phyloP scores from a whole-genome alignment of 2,329 filamentous ascomycete genomes.

The Alternaria viburni region DNA sequence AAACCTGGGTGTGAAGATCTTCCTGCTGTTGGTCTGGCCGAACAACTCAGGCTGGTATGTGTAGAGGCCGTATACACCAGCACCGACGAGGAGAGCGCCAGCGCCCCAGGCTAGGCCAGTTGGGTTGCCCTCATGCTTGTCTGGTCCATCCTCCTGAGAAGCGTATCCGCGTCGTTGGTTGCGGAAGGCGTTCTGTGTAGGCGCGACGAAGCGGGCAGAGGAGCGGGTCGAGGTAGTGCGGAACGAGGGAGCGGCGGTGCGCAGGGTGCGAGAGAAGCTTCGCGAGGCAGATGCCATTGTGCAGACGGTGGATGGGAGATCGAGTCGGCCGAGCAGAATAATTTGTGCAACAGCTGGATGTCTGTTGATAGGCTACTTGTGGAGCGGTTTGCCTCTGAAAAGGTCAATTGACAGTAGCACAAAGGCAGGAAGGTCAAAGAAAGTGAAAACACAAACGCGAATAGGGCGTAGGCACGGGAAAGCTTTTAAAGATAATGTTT shows the following conservation, averaged over 20 bases:
- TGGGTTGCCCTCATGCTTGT: conserved; percentile 58
- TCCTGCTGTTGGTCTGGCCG: conserved; percentile 41
- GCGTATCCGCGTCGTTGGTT: conserved; percentile 83
- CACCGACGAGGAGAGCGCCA: conserved; percentile 36
- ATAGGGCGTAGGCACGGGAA: neutral
- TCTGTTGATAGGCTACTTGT: conserved; percentile 7
- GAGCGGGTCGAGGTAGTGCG: conserved; percentile 66
- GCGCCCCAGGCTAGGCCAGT: conserved; percentile 46
- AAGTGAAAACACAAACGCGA: conserved; percentile 5
- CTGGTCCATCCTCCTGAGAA: conserved; percentile 58
- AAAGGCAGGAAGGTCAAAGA: conserved; percentile 3
- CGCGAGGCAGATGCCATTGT: conserved; percentile 46
- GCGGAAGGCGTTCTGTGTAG: conserved; percentile 72
- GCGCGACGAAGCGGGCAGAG: conserved; percentile 60
- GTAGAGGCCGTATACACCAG: conserved; percentile 53
- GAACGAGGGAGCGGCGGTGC: conserved; percentile 52
- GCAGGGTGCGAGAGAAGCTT: conserved; percentile 49
- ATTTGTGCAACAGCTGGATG: neutral
- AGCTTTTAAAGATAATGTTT: conserved; percentile 19
- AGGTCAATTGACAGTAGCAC: conserved; percentile 18
- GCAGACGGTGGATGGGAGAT: conserved; percentile 1
- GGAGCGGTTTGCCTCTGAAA: neutral
- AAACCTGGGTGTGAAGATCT: conserved; percentile 73
- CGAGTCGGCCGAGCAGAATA: neutral
- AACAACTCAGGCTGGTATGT: conserved; percentile 60